Conservation (phyloP, 441 rosid species). For the Arabidopsis hybrid region DNA sequence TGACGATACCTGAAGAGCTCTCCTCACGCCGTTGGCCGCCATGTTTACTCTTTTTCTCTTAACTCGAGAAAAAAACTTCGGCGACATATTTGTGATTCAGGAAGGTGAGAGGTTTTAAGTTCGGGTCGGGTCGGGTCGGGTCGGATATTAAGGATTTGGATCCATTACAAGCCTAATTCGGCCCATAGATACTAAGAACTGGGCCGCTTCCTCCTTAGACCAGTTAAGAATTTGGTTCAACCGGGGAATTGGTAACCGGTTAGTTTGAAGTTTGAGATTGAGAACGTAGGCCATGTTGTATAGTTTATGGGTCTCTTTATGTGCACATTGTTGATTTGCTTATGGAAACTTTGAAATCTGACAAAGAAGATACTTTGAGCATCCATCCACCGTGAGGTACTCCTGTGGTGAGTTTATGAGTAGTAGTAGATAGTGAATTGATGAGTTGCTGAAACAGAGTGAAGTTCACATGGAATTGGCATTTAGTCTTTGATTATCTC, state of each 20-base stretch:
- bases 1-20: slow-evolving; percentile 57
- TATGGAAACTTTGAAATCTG: slow-evolving; percentile 8
- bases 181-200: too few relatives aligned
- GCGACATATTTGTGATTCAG: too few relatives aligned
- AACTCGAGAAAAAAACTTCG: too few relatives aligned
- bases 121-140: too few relatives aligned
- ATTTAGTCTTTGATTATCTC: slow-evolving; percentile 19
- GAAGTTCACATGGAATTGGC: slow-evolving; percentile 35
- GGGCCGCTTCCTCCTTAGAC: too few relatives aligned
- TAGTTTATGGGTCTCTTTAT: slow-evolving; percentile 59
- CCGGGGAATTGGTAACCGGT: too few relatives aligned
- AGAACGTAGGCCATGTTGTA: slow-evolving; percentile 45
- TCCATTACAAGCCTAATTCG: too few relatives aligned
- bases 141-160: too few relatives aligned
- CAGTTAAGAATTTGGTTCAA: too few relatives aligned
- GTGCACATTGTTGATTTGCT: slow-evolving; percentile 46
- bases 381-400: slow-evolving; percentile 39
- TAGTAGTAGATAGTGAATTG: background rate
- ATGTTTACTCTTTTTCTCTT: slow-evolving; percentile 38
- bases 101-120: too few relatives aligned
- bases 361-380: slow-evolving; percentile 24
- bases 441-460: background rate
- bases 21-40: slow-evolving; percentile 82
- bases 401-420: slow-evolving; percentile 51
- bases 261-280: slow-evolving; percentile 59